A percentile compares a stretch with the other conserved stretches of the same genome.
Conservation (phyloP, 768 basidiomycete genomes). For the Lepiota brunneoincarnata region DNA sequence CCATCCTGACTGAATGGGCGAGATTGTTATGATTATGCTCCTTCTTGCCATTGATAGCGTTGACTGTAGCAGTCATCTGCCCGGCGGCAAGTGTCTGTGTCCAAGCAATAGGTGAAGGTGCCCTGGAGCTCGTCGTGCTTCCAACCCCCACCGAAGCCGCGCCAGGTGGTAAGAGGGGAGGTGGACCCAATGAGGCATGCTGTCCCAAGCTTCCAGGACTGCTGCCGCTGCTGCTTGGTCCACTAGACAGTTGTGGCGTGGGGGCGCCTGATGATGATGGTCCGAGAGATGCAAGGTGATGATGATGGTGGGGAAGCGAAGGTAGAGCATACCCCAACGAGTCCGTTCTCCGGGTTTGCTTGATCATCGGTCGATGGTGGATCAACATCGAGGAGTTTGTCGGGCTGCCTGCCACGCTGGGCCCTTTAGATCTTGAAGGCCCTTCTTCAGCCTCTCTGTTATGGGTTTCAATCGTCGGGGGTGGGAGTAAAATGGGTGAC, state of each 20-base stretch:
- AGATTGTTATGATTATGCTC: constrained; percentile 56
- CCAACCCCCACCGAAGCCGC: constrained; percentile 10
- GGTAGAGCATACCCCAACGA: constrained; percentile 10
- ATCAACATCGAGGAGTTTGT: constrained; percentile 12
- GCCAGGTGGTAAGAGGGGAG: constrained; percentile 16
- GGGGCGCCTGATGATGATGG: constrained; percentile 32
- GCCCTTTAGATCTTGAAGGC: constrained; percentile 1
- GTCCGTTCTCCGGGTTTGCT: constrained; percentile 2
- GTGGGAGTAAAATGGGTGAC: constrained; percentile 67
- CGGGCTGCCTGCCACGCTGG: constrained; percentile 13
- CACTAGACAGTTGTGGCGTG: constrained; percentile 64
- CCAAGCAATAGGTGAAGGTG: constrained; percentile 55
- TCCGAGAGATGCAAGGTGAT: constrained; percentile 14
- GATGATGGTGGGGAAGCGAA: neutral
- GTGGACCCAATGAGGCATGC: constrained; percentile 16
- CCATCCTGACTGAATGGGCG: constrained; percentile 80
- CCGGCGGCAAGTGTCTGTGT: constrained; percentile 22
- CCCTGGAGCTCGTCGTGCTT: constrained; percentile 55
- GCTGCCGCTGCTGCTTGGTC: constrained; percentile 62
- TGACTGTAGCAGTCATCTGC: constrained; percentile 18
- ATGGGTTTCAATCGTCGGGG: constrained; percentile 23
- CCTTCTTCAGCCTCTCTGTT: constrained; percentile 12
- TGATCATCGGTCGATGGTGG: constrained; percentile 6
- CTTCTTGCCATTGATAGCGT: constrained; percentile 21
- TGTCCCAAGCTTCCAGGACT: constrained; percentile 55